Percentiles rank a stretch among this genome's conserved stretches.
These are phyloP conservation scores for Chloromonas sp. DNA, from an alignment of 163 green algal genomes.

Conservation along the genomic window DNA sequence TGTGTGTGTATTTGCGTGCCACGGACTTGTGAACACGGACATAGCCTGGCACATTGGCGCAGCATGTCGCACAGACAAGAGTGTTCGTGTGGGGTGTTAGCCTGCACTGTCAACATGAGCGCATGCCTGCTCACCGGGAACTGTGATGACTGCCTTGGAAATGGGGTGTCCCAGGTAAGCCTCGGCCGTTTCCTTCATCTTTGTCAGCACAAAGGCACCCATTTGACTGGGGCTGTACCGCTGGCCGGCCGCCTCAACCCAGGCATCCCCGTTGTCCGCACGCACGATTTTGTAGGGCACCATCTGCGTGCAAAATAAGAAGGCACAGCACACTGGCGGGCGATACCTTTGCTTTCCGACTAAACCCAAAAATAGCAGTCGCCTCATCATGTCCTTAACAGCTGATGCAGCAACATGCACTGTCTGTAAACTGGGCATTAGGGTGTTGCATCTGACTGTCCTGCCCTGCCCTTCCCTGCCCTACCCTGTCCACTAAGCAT, in stretches of 20 bases:
- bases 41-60: no score
- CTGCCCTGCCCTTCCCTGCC: no score
- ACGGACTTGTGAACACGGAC: no score
- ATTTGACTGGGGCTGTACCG: constrained; percentile 87
- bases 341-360: no score
- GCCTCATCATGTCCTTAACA: background rate
- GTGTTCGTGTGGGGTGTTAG: no score
- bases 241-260: constrained; percentile 63
- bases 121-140: constrained; percentile 51
- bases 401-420: background rate
- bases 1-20: no score
- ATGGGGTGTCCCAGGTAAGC: constrained; percentile 85
- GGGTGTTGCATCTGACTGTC: no score
- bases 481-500: no score
- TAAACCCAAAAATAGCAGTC: no score
- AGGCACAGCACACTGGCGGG: background rate
- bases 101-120: no score
- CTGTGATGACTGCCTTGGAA: constrained; percentile 86
- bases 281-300: constrained; percentile 96
- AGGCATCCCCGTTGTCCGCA: constrained; percentile 25
- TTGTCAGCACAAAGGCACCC: constrained; percentile 84
- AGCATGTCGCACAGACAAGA: no score
- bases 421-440: background rate
- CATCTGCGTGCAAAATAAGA: constrained; percentile 59
- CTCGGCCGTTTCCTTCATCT: constrained; percentile 95